Conservation (phyloP, 345 rosid genomes). For the Populus simonii region DNA sequence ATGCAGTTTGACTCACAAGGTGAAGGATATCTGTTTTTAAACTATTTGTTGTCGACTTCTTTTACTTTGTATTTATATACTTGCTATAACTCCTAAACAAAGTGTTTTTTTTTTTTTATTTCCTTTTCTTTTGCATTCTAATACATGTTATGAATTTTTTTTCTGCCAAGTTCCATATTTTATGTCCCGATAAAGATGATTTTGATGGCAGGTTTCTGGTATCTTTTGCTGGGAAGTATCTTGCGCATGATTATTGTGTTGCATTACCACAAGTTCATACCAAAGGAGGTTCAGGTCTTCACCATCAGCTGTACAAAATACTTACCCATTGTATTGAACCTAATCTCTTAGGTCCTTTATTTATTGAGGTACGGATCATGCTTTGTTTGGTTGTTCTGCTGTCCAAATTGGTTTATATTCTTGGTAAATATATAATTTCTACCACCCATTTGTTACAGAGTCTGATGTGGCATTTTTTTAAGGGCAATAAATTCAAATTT, state of each 20-base stretch:
- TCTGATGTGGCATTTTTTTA: background rate
- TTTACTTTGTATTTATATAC: background rate
- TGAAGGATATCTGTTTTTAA: background rate
- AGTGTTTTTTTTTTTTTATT: background rate
- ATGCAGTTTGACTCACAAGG: background rate
- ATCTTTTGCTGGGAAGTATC: constrained; percentile 86
- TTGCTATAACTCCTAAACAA: background rate
- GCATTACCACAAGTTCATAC: constrained; percentile 39
- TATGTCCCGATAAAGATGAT: constrained; percentile 7
- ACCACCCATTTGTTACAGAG: background rate
- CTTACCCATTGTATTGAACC: constrained; percentile 51
- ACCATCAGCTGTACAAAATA: constrained; percentile 66
- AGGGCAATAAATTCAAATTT: background rate
- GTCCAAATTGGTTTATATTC: background rate
- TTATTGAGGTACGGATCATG: constrained; percentile 62
- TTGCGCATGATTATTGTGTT: constrained; percentile 52
- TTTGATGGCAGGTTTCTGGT: constrained; percentile 69
- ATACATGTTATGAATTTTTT: background rate
- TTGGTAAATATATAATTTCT: background rate
- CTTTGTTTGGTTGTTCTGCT: background rate
- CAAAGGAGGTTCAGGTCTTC: constrained; percentile 38
- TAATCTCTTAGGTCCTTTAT: constrained; percentile 79
- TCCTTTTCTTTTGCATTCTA: background rate
- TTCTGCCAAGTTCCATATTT: background rate
- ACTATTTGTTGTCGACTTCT: background rate